Percentiles rank a stretch among this genome's conserved stretches.
phyloP scores from a whole-genome alignment of 1,284 basidiomycete species.

The Ustilago cynodontis region DNA sequence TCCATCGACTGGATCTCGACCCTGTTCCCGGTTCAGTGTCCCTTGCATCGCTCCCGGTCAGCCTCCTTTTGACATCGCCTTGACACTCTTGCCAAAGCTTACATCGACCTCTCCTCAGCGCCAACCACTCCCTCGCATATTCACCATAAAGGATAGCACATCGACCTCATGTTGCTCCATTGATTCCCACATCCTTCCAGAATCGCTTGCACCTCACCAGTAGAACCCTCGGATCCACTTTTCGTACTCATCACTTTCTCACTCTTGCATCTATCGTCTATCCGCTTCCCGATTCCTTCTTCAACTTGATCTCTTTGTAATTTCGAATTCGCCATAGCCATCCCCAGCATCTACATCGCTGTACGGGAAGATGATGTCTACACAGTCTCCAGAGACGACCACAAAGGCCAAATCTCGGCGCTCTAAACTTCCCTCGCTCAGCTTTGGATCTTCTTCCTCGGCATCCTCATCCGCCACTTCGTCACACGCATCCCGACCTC shows the following conservation, averaged over 20 bases:
- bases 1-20: not conserved
- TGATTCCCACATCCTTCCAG: not conserved
- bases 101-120: not conserved
- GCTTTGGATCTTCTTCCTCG: constrained; percentile 24
- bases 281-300: not conserved
- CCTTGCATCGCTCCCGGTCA: not conserved
- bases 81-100: not conserved
- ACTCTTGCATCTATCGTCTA: not conserved
- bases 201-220: not conserved
- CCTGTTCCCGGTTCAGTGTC: not conserved
- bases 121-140: not conserved
- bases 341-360: not conserved
- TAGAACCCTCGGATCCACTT: constrained; percentile 6
- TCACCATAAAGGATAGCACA: not conserved
- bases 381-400: constrained; percentile 33
- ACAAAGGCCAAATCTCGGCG: constrained; percentile 37
- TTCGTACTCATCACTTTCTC: not conserved
- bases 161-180: constrained; percentile 13
- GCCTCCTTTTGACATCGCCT: too few species aligned
- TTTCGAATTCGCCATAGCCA: not conserved
- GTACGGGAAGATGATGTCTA: constrained; percentile 27
- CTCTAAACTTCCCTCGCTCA: constrained; percentile 34
- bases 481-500: constrained; percentile 10
- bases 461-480: constrained; percentile 7
- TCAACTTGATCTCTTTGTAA: not conserved